Evolutionary conservation across 179 eudicot genomes (phyloP).

Genomic region (Carnegiea gigantea): DNA sequence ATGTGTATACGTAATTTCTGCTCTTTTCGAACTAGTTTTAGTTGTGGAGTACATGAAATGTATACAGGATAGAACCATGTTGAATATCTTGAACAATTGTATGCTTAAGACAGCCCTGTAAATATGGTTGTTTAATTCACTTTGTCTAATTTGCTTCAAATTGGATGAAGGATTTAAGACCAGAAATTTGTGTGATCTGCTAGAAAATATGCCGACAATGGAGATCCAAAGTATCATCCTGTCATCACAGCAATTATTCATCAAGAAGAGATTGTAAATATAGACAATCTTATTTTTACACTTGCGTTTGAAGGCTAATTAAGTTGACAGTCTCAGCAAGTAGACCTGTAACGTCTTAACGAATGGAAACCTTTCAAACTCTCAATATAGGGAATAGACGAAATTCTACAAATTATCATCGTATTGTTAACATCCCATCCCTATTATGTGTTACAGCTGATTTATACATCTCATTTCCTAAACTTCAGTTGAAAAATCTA

Average conservation of each 20-base stretch:
- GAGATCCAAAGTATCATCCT: neutral
- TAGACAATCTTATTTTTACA: no score
- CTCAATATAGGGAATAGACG: no score
- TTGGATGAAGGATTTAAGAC: neutral
- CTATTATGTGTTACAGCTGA: neutral
- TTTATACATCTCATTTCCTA: conserved; percentile 5
- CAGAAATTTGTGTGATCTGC: neutral
- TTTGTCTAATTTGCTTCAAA: no score
- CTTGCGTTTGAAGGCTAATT: no score
- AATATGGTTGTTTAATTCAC: no score
- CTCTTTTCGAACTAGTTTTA: neutral
- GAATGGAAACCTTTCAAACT: no score
- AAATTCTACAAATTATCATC: neutral
- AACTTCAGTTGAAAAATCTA: no score
- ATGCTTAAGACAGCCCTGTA: no score
- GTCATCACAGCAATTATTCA: no score
- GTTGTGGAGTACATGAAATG: neutral
- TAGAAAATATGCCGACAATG: neutral
- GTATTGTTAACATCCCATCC: neutral
- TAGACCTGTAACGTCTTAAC: no score
- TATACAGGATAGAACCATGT: neutral
- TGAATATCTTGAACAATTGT: neutral
- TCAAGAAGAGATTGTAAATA: neutral
- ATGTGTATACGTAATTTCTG: neutral
- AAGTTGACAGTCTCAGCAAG: no score